These are phyloP conservation scores for Epichloe festucae DNA, from an alignment of 2,329 filamentous ascomycete species.

Conservation along the genomic window DNA sequence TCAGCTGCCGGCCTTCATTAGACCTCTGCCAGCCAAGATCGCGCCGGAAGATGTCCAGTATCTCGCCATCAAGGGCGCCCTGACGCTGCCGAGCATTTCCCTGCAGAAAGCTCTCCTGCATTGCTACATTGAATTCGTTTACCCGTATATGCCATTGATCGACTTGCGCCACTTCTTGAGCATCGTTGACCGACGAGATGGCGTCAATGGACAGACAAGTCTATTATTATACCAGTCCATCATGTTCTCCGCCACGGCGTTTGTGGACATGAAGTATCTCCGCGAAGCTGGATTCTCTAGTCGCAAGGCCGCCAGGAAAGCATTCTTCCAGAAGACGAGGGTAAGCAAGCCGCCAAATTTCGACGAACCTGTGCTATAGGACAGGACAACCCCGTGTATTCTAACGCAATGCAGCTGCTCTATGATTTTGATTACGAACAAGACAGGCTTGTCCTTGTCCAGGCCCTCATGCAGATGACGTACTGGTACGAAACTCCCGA, in stretches of 20 bases:
- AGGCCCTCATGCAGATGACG: slow-evolving; percentile 81
- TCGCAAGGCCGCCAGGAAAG: slow-evolving; percentile 70
- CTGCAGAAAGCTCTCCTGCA: slow-evolving; percentile 73
- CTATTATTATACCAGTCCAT: slow-evolving; percentile 84
- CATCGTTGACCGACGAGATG: slow-evolving; percentile 53
- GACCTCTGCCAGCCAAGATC: slow-evolving; percentile 64
- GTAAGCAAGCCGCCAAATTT: slow-evolving; percentile 34
- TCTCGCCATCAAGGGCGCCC: slow-evolving; percentile 69
- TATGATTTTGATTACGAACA: slow-evolving; percentile 95
- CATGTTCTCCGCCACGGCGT: slow-evolving; percentile 87
- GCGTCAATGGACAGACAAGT: slow-evolving; percentile 59
- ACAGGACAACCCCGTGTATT: slow-evolving; percentile 4
- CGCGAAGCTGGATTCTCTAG: slow-evolving; percentile 64
- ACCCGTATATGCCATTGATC: slow-evolving; percentile 86
- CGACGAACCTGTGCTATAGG: too few species aligned
- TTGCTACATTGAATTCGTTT: slow-evolving; percentile 77
- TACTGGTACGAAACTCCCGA: slow-evolving; percentile 97
- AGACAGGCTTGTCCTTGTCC: slow-evolving; percentile 78
- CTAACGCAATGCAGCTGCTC: slow-evolving; percentile 42
- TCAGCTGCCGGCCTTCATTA: slow-evolving; percentile 57
- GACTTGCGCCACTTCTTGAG: slow-evolving; percentile 50
- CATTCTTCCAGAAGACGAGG: slow-evolving; percentile 80
- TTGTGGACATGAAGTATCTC: slow-evolving; percentile 68
- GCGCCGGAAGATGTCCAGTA: slow-evolving; percentile 73
- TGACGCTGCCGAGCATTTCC: slow-evolving; percentile 56